Base-by-base conservation (phyloP, 2,329 filamentous ascomycete species). In the Diaporthe batatas region DNA sequence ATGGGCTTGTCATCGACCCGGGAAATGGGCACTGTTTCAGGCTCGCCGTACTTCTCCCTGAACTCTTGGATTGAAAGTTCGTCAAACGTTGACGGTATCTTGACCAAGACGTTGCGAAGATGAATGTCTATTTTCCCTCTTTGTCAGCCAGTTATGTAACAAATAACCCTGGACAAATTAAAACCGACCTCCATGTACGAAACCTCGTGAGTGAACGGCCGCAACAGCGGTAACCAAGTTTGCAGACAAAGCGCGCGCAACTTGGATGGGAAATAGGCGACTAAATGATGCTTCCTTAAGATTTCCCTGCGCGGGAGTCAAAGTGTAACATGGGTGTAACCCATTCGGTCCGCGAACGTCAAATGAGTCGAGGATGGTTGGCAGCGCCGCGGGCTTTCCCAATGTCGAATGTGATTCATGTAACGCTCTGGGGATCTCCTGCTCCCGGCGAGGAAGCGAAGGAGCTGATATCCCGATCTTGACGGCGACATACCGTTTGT, bases 181-280 rank as follows among this genome's bases (percentile, higher is more conserved):
- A 57, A 7, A 57, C 67, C 34, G 18, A 69, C 67, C 67, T 47
- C 67, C 67, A 7, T 69, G 67, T 11, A 58, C 67, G 10, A 69
- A 23, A 4, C 67, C 67, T 6, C n/a, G 18, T 10, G 67, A 69
- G 53, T 69, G 67, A 21, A 69, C 53, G 0, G 14, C 12, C 14
- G 67, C 67, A 34, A 69, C 68, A 12, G 39, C 68, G 25, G 68
- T 49, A 12, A n/a, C 34, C 12, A 49, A 51, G 80, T 82, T 39
- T 71, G 65, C 4, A 81, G 74, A 74, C 80, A 79, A 25, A 82
- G 76, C 78, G 36, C 78, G 77, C 6, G 79, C 75, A 72, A 80
- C 78, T 18, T 80, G 75, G 2, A 81, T 47, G 7, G 75, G 72
- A 34, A 76, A 75, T 39, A 75, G 72, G 11, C 55, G 68, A 57